Percentiles rank a stretch among this genome's conserved stretches.
Conservation (phyloP, 305 asterid species). For the Fraxinus xanthoxyloides region DNA sequence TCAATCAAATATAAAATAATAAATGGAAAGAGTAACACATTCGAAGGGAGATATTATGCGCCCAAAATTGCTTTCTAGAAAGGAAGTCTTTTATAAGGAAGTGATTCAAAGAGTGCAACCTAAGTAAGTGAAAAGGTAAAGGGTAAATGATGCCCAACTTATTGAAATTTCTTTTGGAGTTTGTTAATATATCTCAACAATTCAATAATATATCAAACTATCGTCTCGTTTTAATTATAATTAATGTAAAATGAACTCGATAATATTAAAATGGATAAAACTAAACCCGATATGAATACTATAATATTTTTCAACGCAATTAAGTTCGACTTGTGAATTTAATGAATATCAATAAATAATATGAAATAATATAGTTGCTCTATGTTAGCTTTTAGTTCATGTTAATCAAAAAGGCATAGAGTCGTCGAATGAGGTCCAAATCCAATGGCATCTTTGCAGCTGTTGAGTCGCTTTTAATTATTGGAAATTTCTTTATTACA, state of each 20-base stretch:
- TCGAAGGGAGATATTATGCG: too few relatives aligned
- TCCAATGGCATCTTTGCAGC: conserved; percentile 16
- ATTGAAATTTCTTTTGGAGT: neutral
- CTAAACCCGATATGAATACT: neutral
- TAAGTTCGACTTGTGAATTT: neutral
- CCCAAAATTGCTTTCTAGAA: too few relatives aligned
- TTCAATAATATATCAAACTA: neutral
- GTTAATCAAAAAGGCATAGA: neutral
- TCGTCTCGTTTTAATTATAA: neutral
- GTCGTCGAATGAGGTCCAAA: neutral
- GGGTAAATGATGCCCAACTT: conserved; percentile 19
- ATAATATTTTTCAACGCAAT: neutral
- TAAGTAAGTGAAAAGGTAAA: conserved; percentile 45
- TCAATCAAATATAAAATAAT: too few relatives aligned
- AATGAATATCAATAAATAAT: neutral
- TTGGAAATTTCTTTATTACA: conserved; percentile 30
- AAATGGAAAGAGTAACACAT: too few relatives aligned
- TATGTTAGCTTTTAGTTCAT: neutral
- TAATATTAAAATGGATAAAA: neutral
- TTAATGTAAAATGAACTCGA: neutral
- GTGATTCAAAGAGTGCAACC: conserved; percentile 64
- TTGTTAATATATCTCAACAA: neutral
- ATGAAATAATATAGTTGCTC: neutral
- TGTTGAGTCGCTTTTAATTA: conserved; percentile 37
- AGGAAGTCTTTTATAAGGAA: conserved; percentile 50